Percentiles rank a stretch among this genome's conserved stretches.
These are phyloP conservation scores for Rhodomyrtus tomentosa DNA, from an alignment of 345 rosid species.

Conservation along the genomic window DNA sequence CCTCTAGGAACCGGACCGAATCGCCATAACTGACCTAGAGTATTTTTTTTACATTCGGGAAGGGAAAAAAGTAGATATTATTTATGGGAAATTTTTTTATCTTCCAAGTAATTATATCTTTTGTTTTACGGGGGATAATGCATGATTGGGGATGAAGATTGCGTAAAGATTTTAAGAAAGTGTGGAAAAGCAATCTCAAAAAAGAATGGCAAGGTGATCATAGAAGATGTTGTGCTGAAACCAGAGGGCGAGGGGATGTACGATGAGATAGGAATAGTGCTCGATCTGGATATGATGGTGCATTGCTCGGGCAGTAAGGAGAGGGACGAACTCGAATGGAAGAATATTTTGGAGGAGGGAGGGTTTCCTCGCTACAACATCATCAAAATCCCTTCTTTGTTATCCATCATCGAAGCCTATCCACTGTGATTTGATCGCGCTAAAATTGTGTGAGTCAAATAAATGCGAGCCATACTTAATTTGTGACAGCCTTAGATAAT, in stretches of 20 bases:
- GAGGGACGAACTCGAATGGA: conserved; percentile 18
- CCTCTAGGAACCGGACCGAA: too few species aligned
- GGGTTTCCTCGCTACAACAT: conserved; percentile 20
- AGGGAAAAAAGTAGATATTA: too few species aligned
- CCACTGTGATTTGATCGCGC: background rate
- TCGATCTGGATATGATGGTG: conserved; percentile 18
- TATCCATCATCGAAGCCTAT: conserved; percentile 15
- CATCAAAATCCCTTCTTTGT: conserved; percentile 5
- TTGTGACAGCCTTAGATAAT: too few species aligned
- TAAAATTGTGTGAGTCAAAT: too few species aligned
- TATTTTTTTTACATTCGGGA: too few species aligned
- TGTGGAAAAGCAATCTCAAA: conserved; percentile 9
- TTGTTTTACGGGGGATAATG: conserved; percentile 6
- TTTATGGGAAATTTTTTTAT: too few species aligned
- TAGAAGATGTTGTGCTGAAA: conserved; percentile 8
- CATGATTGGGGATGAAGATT: conserved; percentile 18
- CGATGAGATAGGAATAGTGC: background rate
- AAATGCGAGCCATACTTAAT: too few species aligned
- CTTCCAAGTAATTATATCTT: too few species aligned
- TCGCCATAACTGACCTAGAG: too few species aligned
- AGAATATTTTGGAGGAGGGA: conserved; percentile 12
- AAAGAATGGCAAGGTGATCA: conserved; percentile 3
- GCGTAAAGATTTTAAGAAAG: conserved; percentile 8
- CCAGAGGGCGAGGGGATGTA: conserved; percentile 1
- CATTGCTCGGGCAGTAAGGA: conserved; percentile 6